Evolutionary conservation across 2,329 filamentous ascomycete genomes (phyloP), one percentile per base, ranked within the genome.

Genomic region (Neodidymelliopsis sp.): DNA sequence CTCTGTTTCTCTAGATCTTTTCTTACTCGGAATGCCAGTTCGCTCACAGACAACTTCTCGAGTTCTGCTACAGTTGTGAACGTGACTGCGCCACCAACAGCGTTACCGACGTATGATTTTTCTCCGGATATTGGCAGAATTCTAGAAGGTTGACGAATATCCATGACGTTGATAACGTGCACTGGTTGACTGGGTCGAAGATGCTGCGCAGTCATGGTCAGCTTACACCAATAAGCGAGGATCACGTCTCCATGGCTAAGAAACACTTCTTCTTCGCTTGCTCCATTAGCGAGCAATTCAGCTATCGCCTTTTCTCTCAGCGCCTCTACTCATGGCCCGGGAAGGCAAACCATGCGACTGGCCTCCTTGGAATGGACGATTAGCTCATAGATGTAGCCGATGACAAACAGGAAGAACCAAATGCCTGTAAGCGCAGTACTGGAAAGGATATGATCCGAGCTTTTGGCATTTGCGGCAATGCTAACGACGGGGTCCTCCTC

Each of bases 81-180:
- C 4, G 49, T 43, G 30, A 29, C 12, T 4, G 60, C 42, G 2
- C 16, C 41, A 1, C 34, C 28, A 1, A 41, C 43, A 19, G 46
- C 50, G 36, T 66, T 66, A 19, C 34, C 44, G 9, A 66, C 39
- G 44, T 59, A 66, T 3, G 49, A 58, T 16, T 13, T 44, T 6
- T 37, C 40, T n/a, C 28, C 36, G 1, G 60, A 56, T 1, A 64
- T 43, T 12, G 35, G 29, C 11, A 59, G 57, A 15, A 24, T 16
- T 37, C 33, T 61, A 22, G 38, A 45, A 3, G 50, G 11, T 5
- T 58, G 48, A 28, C 64, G 65, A 51, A 65, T 47, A 19, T 56
- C 60, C 37, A 66, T 52, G 16, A 65, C 57, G 34, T 68, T 71
- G 40, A 63, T 39, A 25, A 66, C 18, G 6, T 49, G 40, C 34